Evolutionary conservation across 1,139 yeast genomes (phyloP).

Genomic region (Hansenula lynferdii): DNA sequence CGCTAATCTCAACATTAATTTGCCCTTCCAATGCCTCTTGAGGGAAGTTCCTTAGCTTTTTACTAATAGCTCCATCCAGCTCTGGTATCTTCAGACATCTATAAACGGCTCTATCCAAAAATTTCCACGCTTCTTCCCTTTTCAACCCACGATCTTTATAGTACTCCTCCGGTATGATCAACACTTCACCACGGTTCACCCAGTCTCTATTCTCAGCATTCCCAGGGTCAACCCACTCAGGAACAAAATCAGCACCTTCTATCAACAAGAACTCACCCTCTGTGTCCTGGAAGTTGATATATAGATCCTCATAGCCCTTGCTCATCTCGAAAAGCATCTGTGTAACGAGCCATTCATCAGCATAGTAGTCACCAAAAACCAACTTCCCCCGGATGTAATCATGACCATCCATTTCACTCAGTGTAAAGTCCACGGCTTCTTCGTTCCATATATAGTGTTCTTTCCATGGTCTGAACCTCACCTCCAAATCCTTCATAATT

Average conservation of each 20-base stretch:
- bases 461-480: conserved; percentile 35
- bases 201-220: conserved; percentile 39
- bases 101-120: conserved; percentile 26
- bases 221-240: conserved; percentile 40
- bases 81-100: conserved; percentile 21
- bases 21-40: conserved; percentile 21
- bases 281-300: conserved; percentile 45
- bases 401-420: conserved; percentile 7
- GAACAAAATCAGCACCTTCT: conserved; percentile 40
- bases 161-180: conserved; percentile 31
- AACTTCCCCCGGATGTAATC: conserved; percentile 40
- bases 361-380: conserved; percentile 36
- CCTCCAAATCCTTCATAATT: conserved; percentile 19
- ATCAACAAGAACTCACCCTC: conserved; percentile 54
- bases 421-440: conserved; percentile 11
- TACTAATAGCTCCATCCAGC: conserved; percentile 19
- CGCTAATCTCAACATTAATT: conserved; percentile 8
- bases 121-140: conserved; percentile 30
- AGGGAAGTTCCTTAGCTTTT: conserved; percentile 21
- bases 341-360: conserved; percentile 45
- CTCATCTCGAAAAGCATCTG: conserved; percentile 35
- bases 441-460: conserved; percentile 39
- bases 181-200: conserved; percentile 32
- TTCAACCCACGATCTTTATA: conserved; percentile 26
- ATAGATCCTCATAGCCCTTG: conserved; percentile 30